Evolutionary conservation across 345 rosid species (phyloP), one percentile per base, ranked within the genome.

Genomic region (Boechera retrofracta): DNA sequence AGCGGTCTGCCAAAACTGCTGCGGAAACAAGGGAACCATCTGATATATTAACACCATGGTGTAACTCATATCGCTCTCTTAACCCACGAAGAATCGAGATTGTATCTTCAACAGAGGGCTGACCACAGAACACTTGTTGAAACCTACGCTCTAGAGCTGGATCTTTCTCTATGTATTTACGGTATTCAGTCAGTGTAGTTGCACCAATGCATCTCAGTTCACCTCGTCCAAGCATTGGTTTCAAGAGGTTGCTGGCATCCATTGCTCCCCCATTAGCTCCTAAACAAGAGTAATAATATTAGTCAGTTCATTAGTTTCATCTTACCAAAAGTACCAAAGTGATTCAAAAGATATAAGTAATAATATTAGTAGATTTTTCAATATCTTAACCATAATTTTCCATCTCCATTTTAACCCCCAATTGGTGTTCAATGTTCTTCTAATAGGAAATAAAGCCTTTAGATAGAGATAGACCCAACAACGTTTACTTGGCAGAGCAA

Each of bases 181-280:
- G 86, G 82, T 95, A 92, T 69, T 95, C 91, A 3, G 87, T 88
- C 81, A 95, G 74, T 15, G 99, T 91, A 38, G 97, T 95, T 63
- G 99, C 98, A 72, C 99, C 98, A 11, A 95, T 92, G 77, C 98
- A 90, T 51, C 87, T 80, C 31, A 94, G 90, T 81, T 92, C 98
- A 73, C 98, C 94, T 26, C 92, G 88, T 52, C 98, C 98, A 36
- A 90, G 89, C 97, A 94, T 90, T 51, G 98, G 96, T 76, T 94
- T 92, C 83, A 94, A 75, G 76, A 94, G 81, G 83, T 94, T 94
- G 69, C 97, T 95, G 52, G 97, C 98, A 81, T 92, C 98, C 97
- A 94, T 87, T 58, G 92, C 94, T 39, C 97, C 97, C 84, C 82
- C 77, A 13, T 82, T 82, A 65, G 88, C 88, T 72, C 98, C 98